Evolutionary conservation across 345 rosid genomes (phyloP), one percentile per base, ranked within the genome.

Genomic region (Aegle marmelos): DNA sequence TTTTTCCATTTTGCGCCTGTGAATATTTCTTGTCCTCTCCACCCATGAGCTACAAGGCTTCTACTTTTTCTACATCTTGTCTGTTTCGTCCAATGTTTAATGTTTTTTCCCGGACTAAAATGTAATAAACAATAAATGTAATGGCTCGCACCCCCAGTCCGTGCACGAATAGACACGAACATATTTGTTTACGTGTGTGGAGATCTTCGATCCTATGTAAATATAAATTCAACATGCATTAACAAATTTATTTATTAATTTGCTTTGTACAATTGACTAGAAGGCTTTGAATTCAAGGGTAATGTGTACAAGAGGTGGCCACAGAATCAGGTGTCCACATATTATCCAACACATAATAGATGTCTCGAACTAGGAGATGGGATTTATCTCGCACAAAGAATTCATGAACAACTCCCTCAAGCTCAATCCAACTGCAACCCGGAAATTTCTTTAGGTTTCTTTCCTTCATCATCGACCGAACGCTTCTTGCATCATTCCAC

Each of bases 351-450:
- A 76, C 14, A 0, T 80, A 79, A 69, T 80, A 79, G 53, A 85
- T 80, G 64, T 85, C 89, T n/a, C 60, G 33, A 21, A 69, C 81
- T 76, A 74, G 84, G 24, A 82, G 76, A 75, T 82, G 88, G 60
- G 83, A 77, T 61, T 73, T 72, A 33, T 83, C 88, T 24, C 81
- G 82, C 37, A 85, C 87, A 34, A 77, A 76, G 76, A 88, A 88
- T 61, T 85, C 85, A 37, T 83, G 87, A 71, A 83, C 79, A 10
- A 37, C 70, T 25, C 88, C 91, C 4, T 85, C 84, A 7, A 88
- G 79, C 62, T 85, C 91, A 68, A 86, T 86, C 86, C 82, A 82
- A 66, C 91, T 88, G 70, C 84, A 83, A 68, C 91, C 91, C 4
- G 80, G 86, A 60, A 80, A 61, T 79, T 85, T 88, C 73, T 73